A percentile compares a stretch with the other conserved stretches of the same genome.
These are phyloP conservation scores for Pseudozyma hubeiensis DNA, from an alignment of 1,284 basidiomycete genomes.

Conservation along the genomic window DNA sequence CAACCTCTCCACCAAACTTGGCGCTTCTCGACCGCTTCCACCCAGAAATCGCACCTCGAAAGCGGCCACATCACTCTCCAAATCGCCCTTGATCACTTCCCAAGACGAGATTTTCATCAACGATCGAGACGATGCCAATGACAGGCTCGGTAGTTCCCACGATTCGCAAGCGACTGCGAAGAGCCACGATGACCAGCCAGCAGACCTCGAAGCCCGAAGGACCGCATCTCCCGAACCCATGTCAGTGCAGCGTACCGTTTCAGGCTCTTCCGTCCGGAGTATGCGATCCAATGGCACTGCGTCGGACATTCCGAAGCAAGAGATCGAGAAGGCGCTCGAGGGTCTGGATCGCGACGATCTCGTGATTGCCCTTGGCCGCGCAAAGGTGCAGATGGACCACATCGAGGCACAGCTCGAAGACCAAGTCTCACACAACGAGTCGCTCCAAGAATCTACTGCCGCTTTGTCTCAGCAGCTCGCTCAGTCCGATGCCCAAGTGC, in stretches of 20 bases:
- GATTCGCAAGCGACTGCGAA: slow-evolving; percentile 22
- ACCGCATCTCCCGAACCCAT: slow-evolving; percentile 30
- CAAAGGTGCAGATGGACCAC: slow-evolving; percentile 60
- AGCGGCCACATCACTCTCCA: slow-evolving; percentile 7
- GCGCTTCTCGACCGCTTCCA: slow-evolving; percentile 38
- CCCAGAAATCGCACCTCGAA: slow-evolving; percentile 31
- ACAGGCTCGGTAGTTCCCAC: slow-evolving; percentile 14
- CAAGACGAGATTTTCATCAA: not conserved
- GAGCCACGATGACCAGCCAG: slow-evolving; percentile 10
- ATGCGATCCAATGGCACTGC: slow-evolving; percentile 12
- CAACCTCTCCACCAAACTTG: slow-evolving; percentile 32
- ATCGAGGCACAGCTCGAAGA: slow-evolving; percentile 50
- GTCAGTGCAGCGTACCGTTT: slow-evolving; percentile 26
- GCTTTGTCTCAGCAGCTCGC: slow-evolving; percentile 37
- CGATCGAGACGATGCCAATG: not conserved
- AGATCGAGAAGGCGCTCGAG: slow-evolving; percentile 56
- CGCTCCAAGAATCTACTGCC: slow-evolving; percentile 37
- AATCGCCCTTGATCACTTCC: not conserved
- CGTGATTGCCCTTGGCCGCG: slow-evolving; percentile 54
- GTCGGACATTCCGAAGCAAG: slow-evolving; percentile 55
- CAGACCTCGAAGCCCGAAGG: slow-evolving; percentile 34
- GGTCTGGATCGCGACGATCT: slow-evolving; percentile 54
- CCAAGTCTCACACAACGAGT: slow-evolving; percentile 46
- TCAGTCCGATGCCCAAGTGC: slow-evolving; percentile 26
- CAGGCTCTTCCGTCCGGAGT: slow-evolving; percentile 29